Evolutionary conservation across 345 rosid species (phyloP).

Genomic region (Eutrema japonicum): DNA sequence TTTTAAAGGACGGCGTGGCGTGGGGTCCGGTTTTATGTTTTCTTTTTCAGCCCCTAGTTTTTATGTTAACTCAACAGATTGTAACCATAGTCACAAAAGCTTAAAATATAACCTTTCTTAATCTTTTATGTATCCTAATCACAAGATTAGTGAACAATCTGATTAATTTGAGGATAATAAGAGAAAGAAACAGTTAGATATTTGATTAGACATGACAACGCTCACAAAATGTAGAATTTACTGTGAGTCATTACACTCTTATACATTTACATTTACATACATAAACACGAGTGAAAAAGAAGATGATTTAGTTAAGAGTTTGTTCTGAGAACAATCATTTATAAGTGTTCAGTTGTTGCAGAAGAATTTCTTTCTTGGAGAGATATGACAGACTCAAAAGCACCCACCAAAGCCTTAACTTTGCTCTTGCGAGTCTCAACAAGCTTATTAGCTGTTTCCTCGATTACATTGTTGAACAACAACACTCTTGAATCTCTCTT

Average conservation of each 20-base stretch:
- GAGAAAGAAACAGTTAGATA: neutral
- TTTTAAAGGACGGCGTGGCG: conserved; percentile 34
- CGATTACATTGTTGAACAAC: conserved; percentile 81
- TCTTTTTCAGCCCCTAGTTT: neutral
- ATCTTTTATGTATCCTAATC: conserved; percentile 12
- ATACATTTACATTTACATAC: conserved; percentile 8
- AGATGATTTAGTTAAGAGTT: neutral
- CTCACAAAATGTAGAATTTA: neutral
- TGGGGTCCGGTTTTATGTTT: conserved; percentile 30
- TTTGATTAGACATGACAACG: neutral
- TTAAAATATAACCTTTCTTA: neutral
- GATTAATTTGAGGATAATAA: neutral
- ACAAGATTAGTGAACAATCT: neutral
- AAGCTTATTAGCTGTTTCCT: conserved; percentile 92
- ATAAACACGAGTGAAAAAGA: neutral
- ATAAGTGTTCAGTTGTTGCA: conserved; percentile 15
- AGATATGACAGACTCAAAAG: conserved; percentile 85
- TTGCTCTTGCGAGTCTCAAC: conserved; percentile 83
- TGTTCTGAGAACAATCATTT: neutral
- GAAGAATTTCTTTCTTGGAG: conserved; percentile 64
- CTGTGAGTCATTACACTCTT: neutral
- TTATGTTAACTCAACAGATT: neutral
- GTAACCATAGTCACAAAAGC: conserved; percentile 2
- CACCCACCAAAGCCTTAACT: conserved; percentile 96
- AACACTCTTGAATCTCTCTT: conserved; percentile 62